phyloP scores from a whole-genome alignment of 306 rosid genomes.

The Quercus gilva region DNA sequence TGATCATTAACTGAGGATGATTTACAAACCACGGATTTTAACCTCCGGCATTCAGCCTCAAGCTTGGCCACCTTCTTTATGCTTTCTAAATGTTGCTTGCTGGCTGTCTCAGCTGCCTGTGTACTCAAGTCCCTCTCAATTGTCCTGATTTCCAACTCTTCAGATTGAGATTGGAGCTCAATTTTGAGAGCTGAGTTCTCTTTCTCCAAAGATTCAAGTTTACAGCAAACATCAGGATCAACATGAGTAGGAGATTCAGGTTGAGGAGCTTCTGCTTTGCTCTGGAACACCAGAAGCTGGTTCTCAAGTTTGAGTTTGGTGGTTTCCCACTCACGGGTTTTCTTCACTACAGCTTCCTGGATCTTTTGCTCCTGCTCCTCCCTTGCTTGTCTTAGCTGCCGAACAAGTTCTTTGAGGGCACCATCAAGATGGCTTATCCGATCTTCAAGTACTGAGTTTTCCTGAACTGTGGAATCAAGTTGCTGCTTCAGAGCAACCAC shows the following conservation, averaged over 20 bases:
- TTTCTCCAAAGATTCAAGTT: conserved; percentile 59
- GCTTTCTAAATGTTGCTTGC: conserved; percentile 92
- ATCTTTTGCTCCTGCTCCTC: conserved; percentile 77
- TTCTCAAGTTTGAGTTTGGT: conserved; percentile 67
- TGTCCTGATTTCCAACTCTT: conserved; percentile 75
- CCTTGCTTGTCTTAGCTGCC: conserved; percentile 91
- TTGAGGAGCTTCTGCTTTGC: conserved; percentile 44
- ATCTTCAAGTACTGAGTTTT: conserved; percentile 68
- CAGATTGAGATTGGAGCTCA: conserved; percentile 58
- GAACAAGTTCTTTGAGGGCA: conserved; percentile 94
- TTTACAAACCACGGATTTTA: conserved; percentile 47
- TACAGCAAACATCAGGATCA: conserved; percentile 49
- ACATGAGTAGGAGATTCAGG: conserved; percentile 35
- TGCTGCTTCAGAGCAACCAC: conserved; percentile 64
- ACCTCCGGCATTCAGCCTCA: conserved; percentile 87
- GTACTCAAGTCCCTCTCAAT: conserved; percentile 94
- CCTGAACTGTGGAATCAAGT: conserved; percentile 54
- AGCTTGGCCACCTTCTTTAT: conserved; percentile 87
- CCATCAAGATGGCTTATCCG: conserved; percentile 85
- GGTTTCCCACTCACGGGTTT: conserved; percentile 64
- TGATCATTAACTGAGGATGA: conserved; percentile 47
- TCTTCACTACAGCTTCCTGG: conserved; percentile 52
- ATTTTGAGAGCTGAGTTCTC: conserved; percentile 71
- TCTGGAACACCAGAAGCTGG: conserved; percentile 62
- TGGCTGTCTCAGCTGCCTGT: conserved; percentile 88